Percentiles rank a stretch among this genome's conserved stretches.
Evolutionary conservation across 2,329 filamentous ascomycete genomes (phyloP).

Genomic region (Coniochaeta hoffmannii): DNA sequence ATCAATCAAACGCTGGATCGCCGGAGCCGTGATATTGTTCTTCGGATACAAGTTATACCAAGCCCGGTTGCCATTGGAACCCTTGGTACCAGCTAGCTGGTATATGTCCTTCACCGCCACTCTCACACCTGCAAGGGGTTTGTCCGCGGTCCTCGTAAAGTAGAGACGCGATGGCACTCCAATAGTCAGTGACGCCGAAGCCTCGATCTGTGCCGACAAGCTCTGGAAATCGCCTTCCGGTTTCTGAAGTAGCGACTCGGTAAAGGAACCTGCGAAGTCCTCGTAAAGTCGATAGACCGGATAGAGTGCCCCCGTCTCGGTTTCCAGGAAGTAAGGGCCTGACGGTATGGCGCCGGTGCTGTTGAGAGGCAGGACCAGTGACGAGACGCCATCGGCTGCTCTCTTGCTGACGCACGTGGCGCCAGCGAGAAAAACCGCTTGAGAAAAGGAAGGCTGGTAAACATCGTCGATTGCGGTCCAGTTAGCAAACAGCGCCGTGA

Average conservation of each 20-base stretch:
- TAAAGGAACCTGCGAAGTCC: constrained; percentile 25
- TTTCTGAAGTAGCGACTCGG: constrained; percentile 21
- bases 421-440: constrained; percentile 16
- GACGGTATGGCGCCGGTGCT: constrained; percentile 16
- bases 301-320: constrained; percentile 21
- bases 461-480: constrained; percentile 23
- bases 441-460: constrained; percentile 17
- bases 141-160: constrained; percentile 41
- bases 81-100: constrained; percentile 38
- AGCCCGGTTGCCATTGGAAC: constrained; percentile 48
- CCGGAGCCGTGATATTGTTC: constrained; percentile 37
- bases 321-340: constrained; percentile 29
- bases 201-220: constrained; percentile 23
- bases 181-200: constrained; percentile 22
- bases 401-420: constrained; percentile 10
- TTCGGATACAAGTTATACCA: constrained; percentile 48
- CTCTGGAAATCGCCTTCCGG: constrained; percentile 23
- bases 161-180: constrained; percentile 55
- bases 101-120: constrained; percentile 58
- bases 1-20: constrained; percentile 50
- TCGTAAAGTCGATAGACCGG: constrained; percentile 27
- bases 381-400: constrained; percentile 7
- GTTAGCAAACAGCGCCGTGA: constrained; percentile 19
- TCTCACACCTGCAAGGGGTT: constrained; percentile 53
- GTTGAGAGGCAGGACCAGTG: constrained; percentile 12